Base-by-base conservation (phyloP, 2,329 filamentous ascomycete genomes). In the Teratosphaeria destructans region DNA sequence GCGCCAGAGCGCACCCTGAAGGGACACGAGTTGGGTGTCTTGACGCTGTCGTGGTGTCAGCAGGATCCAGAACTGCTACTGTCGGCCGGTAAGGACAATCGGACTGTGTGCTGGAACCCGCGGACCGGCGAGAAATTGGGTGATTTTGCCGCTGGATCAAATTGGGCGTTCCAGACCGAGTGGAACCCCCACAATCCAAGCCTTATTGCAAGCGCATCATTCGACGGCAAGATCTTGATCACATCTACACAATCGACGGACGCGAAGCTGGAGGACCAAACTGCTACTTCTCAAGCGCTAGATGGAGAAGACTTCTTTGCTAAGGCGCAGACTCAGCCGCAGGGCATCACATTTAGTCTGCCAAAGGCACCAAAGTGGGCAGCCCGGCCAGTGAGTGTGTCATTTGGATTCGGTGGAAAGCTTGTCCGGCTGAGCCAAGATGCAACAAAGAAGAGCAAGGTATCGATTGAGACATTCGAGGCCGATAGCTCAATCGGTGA, bases 261-360 rank as follows among this genome's bases (percentile, higher is more conserved):
- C 72, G 83, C 86, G 11, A 84, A 89, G 60, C 80, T 82, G 3
- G 70, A 73, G n/a, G 81, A 86, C 1, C 85, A 91, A 72, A 76
- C 78, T 5, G 81, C 85, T 11, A 85, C 89, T 68, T 68, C 66
- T 54, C 81, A 84, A 68, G 85, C 85, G 57, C 76, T 94, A 35
- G 90, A 96, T 69, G 92, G 89, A 55, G 94, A 96, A 70, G 94
- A 97, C 70, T 99, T 99, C 79, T 99, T 99, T 70, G 88, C 89
- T 14, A 92, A 90, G 63, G 93, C 92, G 11, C 92, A 96, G 73
- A 89, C 87, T 6, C 90, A 96, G 69, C 90, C 93, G 3, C 92
- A 96, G 73, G 89, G 87, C 26, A 89, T 89, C 29, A 91, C 89
- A 2, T 99, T 97, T 79, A 90, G 90, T 2, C 79, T 99, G 53